These are phyloP conservation scores for Apophysomyces sp. DNA, from an alignment of 371 early-diverging fungal species.

Conservation along the genomic window DNA sequence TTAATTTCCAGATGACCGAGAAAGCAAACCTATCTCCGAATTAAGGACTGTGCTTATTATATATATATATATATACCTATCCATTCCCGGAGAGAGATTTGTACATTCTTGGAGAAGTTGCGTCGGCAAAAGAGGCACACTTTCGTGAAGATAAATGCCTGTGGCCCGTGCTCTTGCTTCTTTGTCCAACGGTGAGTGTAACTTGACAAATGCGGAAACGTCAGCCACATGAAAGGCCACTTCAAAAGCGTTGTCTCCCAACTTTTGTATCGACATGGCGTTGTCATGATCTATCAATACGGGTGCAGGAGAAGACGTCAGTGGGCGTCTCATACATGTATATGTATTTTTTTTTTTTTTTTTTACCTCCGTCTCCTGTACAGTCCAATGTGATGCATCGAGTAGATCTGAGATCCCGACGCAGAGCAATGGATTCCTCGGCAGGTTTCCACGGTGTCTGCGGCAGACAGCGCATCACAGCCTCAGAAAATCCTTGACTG, in stretches of 20 bases:
- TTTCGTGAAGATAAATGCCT: constrained; percentile 87
- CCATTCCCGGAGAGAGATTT: constrained; percentile 19
- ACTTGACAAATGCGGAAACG: constrained; percentile 91
- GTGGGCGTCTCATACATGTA: not conserved
- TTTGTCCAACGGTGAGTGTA: constrained; percentile 83
- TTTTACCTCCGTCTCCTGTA: constrained; percentile 76
- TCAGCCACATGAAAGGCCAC: constrained; percentile 98
- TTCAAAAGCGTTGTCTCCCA: constrained; percentile 66
- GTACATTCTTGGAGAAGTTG: constrained; percentile 74
- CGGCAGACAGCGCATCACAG: constrained; percentile 59
- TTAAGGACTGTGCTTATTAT: too few species aligned
- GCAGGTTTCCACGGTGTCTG: constrained; percentile 64
- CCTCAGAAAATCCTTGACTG: constrained; percentile 49
- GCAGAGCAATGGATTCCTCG: constrained; percentile 48
- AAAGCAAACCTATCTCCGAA: constrained; percentile 79
- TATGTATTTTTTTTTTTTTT: not conserved
- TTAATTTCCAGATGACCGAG: constrained; percentile 86
- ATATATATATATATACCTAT: constrained; percentile 10
- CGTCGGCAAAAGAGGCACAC: constrained; percentile 95
- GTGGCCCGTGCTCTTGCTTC: constrained; percentile 90
- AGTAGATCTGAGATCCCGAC: constrained; percentile 67
- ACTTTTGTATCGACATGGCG: constrained; percentile 72
- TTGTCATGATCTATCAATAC: constrained; percentile 81
- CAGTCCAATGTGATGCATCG: constrained; percentile 90
- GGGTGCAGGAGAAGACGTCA: too few species aligned